phyloP scores from a whole-genome alignment of 108 stramenopile genomes.

The Skeletonema marinoi region DNA sequence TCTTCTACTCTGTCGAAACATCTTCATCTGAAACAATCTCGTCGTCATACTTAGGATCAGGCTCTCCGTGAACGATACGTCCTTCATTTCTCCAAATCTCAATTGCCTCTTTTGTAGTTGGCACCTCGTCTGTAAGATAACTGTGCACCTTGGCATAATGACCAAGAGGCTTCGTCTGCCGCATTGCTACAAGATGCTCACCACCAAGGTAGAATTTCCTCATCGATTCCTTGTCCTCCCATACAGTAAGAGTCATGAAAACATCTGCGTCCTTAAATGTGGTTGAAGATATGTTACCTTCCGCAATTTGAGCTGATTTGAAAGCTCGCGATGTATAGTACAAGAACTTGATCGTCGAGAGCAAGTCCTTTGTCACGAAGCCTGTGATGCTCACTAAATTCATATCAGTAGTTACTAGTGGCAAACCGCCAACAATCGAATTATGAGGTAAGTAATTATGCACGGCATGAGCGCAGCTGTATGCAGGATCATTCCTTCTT shows the following conservation, averaged over 20 bases:
- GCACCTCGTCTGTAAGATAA: neutral
- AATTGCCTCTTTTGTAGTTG: constrained; percentile 3
- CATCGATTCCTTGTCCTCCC: neutral
- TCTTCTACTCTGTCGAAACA: neutral
- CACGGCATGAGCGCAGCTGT: too few species aligned
- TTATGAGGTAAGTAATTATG: too few species aligned
- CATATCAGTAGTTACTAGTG: too few species aligned
- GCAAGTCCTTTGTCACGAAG: constrained; percentile 1
- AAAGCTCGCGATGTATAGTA: neutral
- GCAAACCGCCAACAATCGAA: too few species aligned
- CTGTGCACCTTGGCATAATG: neutral
- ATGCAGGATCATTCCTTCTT: too few species aligned
- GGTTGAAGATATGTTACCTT: neutral
- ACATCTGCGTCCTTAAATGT: neutral
- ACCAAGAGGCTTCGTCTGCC: neutral
- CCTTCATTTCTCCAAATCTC: constrained; percentile 4
- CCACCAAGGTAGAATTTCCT: neutral
- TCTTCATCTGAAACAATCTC: neutral
- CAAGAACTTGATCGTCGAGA: neutral
- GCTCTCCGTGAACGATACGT: neutral
- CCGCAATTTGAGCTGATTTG: neutral
- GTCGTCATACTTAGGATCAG: neutral
- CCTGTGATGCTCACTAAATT: neutral
- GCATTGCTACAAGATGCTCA: neutral
- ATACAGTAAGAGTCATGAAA: neutral